Base-by-base conservation (phyloP, 805 yeast genomes). In the Candida vartiovaarae region DNA sequence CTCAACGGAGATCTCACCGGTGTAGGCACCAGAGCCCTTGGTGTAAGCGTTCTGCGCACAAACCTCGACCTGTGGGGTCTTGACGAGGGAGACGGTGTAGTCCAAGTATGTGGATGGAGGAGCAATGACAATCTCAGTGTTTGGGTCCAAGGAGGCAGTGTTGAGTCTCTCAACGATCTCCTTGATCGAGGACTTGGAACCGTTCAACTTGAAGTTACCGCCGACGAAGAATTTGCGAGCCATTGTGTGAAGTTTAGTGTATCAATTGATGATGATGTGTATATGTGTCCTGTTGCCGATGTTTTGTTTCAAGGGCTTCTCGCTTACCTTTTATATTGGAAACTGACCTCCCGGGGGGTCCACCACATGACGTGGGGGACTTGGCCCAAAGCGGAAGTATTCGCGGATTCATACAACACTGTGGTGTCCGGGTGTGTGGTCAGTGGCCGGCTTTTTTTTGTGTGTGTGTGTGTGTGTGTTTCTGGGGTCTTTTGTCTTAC, bases 131-230 rank as follows among this genome's bases (percentile, higher is more conserved):
- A 93, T 96, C 73, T 91, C 93, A 47, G 85, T 91, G 61, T 82
- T 72, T 42, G 76, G 61, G 53, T 95, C 85, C 56, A 93, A 72
- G 41, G 78, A 73, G 54, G 95, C 84, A 43, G 70, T 65, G 78
- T 91, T 91, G 64, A 93, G 78, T 72, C 80, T 74, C 53, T 80
- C 90, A 51, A 91, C 83, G 64, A 93, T 90, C 57, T 78, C 71
- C 67, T 80, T 78, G 68, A 93, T 85, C 59, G 93, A 84, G 60
- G 76, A 78, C 71, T 82, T 82, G 64, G 95, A 73, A 66, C 99
- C 99, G 79, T 93, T 93, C 87, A 93, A 83, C 73, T 93, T 93
- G 80, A 93, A 91, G 89, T 93, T 93, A 64, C 99, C 99, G 61
- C 99, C 99, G 64, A 93, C 96, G 70, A 93, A 90, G 75, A 91